Evolutionary conservation across 1,284 basidiomycete genomes (phyloP), one percentile per base, ranked within the genome.

Genomic region (Macrocystidia cucumis): DNA sequence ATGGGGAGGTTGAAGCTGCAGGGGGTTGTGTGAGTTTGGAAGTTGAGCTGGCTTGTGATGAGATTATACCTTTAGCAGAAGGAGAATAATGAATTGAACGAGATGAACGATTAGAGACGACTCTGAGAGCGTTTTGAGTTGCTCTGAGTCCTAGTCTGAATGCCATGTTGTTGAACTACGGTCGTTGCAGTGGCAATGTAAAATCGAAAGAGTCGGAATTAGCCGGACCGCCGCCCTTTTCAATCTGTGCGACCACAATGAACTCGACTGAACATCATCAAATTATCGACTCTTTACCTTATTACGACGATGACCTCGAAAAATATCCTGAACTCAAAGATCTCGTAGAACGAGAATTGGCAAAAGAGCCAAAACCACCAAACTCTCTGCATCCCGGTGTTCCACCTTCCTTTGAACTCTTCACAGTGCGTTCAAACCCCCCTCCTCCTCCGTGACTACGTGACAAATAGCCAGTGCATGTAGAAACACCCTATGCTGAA

Each of bases 261-360:
- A n/a, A n/a, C n/a, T n/a, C n/a, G n/a, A n/a, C n/a, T n/a, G n/a
- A n/a, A n/a, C n/a, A n/a, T n/a, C n/a, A n/a, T 34, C 24, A 60
- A 65, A 41, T 61, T 75, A 17, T 75, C 46, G 92, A 96, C 60
- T 88, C 91, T 14, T 69, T 96, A 39, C 91, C 93, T 9, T 97
- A 97, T 63, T 92, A 90, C 52, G 93, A 98, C 64, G 85, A 90
- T 54, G 91, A 97, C 51, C 69, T 93, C 30, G 88, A 93, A 43
- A 72, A 71, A 37, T 73, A 78, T 41, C 83, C 88, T 2, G 59
- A 75, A 39, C 63, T 87, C 41, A 76, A 73, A 49, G 70, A 78
- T 48, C 78, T 78, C 48, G 87, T 91, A 9, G 78, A 84, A 40
- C 68, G 67, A 41, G 81, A 87, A 53, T 61, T 90, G 33, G 78